phyloP scores from a whole-genome alignment of 805 yeast species.

The Wilhelminamyces savonicus region DNA sequence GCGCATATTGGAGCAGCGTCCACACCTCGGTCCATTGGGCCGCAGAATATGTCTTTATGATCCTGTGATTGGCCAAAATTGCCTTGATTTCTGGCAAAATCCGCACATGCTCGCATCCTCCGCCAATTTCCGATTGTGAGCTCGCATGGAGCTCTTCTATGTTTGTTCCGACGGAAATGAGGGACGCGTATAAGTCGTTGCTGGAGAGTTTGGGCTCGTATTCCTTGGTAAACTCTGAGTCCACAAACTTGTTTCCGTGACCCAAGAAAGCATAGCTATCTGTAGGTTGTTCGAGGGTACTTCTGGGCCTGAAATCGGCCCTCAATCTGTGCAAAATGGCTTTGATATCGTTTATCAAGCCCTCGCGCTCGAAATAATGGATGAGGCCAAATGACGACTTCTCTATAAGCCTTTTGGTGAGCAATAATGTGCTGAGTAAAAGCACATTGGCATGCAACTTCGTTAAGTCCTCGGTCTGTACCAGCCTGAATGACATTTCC shows the following conservation, averaged over 20 bases:
- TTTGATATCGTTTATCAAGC: slow-evolving; percentile 47
- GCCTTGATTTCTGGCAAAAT: slow-evolving; percentile 8
- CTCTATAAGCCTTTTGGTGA: slow-evolving; percentile 39
- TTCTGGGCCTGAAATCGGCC: no score
- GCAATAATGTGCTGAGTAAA: slow-evolving; percentile 45
- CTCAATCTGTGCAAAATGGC: background rate
- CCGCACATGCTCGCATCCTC: slow-evolving; percentile 9
- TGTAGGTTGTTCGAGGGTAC: no score
- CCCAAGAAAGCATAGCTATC: no score
- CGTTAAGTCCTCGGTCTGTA: slow-evolving; percentile 6
- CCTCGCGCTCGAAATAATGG: slow-evolving; percentile 59
- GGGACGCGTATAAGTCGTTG: slow-evolving; percentile 8
- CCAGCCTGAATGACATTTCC: background rate
- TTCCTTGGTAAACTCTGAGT: slow-evolving; percentile 25
- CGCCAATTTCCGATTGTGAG: slow-evolving; percentile 13
- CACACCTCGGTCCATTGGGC: slow-evolving; percentile 33
- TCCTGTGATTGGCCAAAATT: slow-evolving; percentile 2
- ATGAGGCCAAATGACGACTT: slow-evolving; percentile 41
- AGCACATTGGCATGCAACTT: slow-evolving; percentile 31
- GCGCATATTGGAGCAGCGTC: slow-evolving; percentile 12
- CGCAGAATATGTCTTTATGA: slow-evolving; percentile 9
- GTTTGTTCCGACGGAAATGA: slow-evolving; percentile 11
- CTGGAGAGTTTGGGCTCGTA: slow-evolving; percentile 13
- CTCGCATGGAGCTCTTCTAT: slow-evolving; percentile 22
- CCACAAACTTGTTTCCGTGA: slow-evolving; percentile 17